Base-by-base conservation (phyloP, 768 basidiomycete genomes). In the Inosperma sp. region DNA sequence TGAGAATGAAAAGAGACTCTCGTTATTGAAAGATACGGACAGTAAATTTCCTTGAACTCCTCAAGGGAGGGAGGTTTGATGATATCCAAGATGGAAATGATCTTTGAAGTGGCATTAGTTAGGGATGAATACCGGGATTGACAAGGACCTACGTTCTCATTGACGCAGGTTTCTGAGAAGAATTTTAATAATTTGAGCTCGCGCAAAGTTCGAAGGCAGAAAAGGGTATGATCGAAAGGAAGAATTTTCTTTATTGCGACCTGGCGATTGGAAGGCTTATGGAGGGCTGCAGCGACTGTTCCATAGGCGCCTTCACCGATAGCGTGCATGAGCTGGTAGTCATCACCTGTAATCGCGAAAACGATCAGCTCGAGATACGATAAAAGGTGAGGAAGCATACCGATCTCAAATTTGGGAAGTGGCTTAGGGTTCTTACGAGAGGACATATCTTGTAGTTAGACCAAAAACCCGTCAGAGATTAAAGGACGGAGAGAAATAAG, bases 221-320 rank as follows among this genome's bases (percentile, higher is more conserved):
- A 95, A 67, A 95, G 76, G 26, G 89, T 86, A 65, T 95, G 93
- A 62, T 95, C 93, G 67, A 96, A 95, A 7, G 93, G 93, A 34
- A 88, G 82, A 61, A 96, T 86, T 71, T 91, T 93, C 79, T 95
- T 97, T 72, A 95, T 94, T 35, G 93, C 94, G 13, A 97, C 92
- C 65, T 90, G 82, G 53, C 83, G 82, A 26, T 84, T 82, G 7
- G 84, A 81, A 5, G 88, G 86, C 59, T 81, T 80, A 70, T 96
- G 93, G 30, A 87, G 71, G 27, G 93, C 94, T 49, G 93, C 88
- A 49, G 81, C 88, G 43, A 96, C 93, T 17, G 87, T 90, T 25
- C 93, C 93, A 63, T 93, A 93, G 40, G 91, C 89, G 48, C 92
- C 88, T 71, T 90, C 88, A 39, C 87, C 88, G 50, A 92, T 82